Conservation (phyloP, 768 basidiomycete species). For the Leccinum boreale region DNA sequence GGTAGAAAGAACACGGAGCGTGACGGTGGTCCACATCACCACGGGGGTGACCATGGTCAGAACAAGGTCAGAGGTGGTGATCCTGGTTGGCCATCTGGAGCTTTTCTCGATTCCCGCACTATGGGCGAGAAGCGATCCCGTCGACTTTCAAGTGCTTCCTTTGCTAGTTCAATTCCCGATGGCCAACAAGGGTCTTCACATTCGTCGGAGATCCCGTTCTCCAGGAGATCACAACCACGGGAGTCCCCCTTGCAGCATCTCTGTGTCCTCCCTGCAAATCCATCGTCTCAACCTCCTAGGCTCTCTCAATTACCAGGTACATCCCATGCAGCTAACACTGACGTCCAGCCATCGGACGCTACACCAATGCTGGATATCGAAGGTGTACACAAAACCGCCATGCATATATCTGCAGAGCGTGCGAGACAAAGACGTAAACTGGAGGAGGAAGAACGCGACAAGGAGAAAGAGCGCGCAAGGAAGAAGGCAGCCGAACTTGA, state of each 20-base stretch:
- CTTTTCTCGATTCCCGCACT: conserved; percentile 16
- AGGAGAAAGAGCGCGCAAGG: conserved; percentile 74
- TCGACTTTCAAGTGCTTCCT: conserved; percentile 22
- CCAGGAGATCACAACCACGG: conserved; percentile 39
- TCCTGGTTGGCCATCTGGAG: conserved; percentile 5
- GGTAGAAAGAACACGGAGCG: conserved; percentile 19
- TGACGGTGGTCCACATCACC: conserved; percentile 10
- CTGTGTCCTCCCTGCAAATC: conserved; percentile 22
- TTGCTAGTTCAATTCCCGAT: conserved; percentile 21
- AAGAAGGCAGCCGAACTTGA: conserved; percentile 78
- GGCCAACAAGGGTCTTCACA: conserved; percentile 20
- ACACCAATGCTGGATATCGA: conserved; percentile 48
- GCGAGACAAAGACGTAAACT: conserved; percentile 76
- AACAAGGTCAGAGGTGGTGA: conserved; percentile 20
- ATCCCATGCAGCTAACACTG: conserved; percentile 41
- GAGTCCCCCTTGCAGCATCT: conserved; percentile 40
- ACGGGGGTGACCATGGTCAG: conserved; percentile 17
- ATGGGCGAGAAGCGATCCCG: conserved; percentile 19
- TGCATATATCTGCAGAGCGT: conserved; percentile 83
- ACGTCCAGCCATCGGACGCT: conserved; percentile 23
- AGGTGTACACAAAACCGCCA: conserved; percentile 65
- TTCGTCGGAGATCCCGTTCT: conserved; percentile 18
- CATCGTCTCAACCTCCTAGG: conserved; percentile 8
- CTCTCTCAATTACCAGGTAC: conserved; percentile 43
- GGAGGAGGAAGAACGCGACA: conserved; percentile 81